Base-by-base conservation (phyloP, 345 rosid species). In the Salix suchowensis region DNA sequence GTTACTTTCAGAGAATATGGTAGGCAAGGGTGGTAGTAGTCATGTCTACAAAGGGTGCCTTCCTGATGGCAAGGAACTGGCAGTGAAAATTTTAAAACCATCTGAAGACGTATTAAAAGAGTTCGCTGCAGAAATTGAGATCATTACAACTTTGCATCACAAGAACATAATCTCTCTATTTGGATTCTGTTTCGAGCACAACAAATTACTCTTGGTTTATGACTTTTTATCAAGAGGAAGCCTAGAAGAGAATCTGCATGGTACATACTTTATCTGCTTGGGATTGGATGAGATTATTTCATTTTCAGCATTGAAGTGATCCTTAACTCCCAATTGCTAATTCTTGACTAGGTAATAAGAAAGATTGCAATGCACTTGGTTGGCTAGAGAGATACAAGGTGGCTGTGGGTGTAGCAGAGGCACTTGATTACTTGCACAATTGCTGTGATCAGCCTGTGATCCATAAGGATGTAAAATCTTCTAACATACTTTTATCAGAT, bases 21-120 rank as follows among this genome's bases (percentile, higher is more conserved):
- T 96, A 19, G 99, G 99, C 44, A 92, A 84, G 88, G 99, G 99
- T 55, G 99, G 99, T 52, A 91, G 92, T 76, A 91, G 99, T 77
- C 86, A 85, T 74, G 98, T 96, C 66, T 96, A 92, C 77, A 88
- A 82, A 85, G 99, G 99, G 46, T 84, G 86, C 68, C 87, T 96
- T 66, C 90, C 89, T 42, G 97, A 91, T 81, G 96, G 97, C 46
- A 92, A 91, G 86, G 96, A 96, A 87, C 65, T 96, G 80, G 99
- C 99, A 30, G 91, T 94, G 82, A 96, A 96, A 82, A 77, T 88
- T 61, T 77, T 96, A 84, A 92, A 92, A 86, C 94, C 96, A 68
- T 91, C 97, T 72, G 83, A 71, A 11, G 85, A 88, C 78, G 85
- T 85, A 42, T 58, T 92, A 81, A 88, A 90, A 74, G 97, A 96